These are phyloP conservation scores for Ulota crispa DNA, from an alignment of 225 moss, liverwort and hornwort genomes.

Conservation along the genomic window DNA sequence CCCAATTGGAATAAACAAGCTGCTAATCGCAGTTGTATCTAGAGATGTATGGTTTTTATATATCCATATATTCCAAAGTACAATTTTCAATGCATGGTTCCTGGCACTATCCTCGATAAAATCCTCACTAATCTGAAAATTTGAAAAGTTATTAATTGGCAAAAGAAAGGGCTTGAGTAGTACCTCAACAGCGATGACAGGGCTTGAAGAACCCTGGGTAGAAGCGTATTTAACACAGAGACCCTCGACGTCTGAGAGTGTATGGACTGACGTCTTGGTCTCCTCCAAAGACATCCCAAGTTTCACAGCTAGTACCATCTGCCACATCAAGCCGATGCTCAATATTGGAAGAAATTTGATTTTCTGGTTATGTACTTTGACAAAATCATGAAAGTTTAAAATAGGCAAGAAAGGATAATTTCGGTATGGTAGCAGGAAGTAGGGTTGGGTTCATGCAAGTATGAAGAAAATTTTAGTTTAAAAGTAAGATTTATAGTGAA, in stretches of 20 bases:
- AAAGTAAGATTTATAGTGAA: background rate
- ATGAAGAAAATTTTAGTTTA: background rate
- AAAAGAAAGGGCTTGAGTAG: background rate
- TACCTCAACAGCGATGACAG: constrained; percentile 72
- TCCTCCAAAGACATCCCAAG: constrained; percentile 71
- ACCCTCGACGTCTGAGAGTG: constrained; percentile 89
- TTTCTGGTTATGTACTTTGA: background rate
- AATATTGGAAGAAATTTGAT: background rate
- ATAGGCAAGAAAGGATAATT: background rate
- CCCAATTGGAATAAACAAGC: background rate
- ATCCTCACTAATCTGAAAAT: background rate
- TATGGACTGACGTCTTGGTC: constrained; percentile 52
- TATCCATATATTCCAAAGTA: background rate
- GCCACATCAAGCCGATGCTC: background rate
- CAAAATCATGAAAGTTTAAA: background rate
- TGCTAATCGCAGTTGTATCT: background rate
- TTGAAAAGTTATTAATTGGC: background rate
- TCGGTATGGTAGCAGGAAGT: background rate
- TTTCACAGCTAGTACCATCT: constrained; percentile 89
- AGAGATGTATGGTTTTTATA: background rate
- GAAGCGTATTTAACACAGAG: constrained; percentile 75
- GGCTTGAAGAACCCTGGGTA: constrained; percentile 52
- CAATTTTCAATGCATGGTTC: background rate
- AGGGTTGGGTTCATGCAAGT: background rate
- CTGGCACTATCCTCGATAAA: background rate